These are phyloP conservation scores for Reticulascus tulasneorum DNA, from an alignment of 2,329 filamentous ascomycete species.

Conservation along the genomic window DNA sequence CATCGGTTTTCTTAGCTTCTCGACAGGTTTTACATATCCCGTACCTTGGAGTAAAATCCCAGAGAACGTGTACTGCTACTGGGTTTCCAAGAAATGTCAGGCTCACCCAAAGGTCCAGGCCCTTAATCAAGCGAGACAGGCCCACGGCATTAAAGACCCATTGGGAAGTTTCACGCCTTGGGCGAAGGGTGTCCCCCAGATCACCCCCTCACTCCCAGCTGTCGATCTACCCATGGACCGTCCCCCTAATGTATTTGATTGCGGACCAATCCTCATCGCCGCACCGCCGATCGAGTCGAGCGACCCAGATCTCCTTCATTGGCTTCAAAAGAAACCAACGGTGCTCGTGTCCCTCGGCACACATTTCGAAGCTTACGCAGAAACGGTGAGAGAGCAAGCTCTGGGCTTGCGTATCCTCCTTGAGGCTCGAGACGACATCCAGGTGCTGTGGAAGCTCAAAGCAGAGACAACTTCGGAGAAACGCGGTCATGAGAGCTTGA, in stretches of 20 bases:
- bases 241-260: too few relatives aligned
- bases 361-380: conserved; percentile 24
- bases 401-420: conserved; percentile 31
- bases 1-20: too few relatives aligned
- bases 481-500: neutral
- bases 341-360: conserved; percentile 45
- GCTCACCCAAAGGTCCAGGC: conserved; percentile 1
- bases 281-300: conserved; percentile 28
- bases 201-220: too few relatives aligned
- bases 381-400: conserved; percentile 35
- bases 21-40: too few relatives aligned
- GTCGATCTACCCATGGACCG: too few relatives aligned
- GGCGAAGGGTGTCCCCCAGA: too few relatives aligned
- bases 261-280: conserved; percentile 43
- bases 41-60: conserved; percentile 38
- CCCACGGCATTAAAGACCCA: conserved; percentile 19
- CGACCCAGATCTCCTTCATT: conserved; percentile 37
- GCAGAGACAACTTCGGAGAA: neutral
- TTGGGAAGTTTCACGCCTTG: too few relatives aligned
- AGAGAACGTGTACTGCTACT: conserved; percentile 34
- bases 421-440: conserved; percentile 10
- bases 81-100: too few relatives aligned
- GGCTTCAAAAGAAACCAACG: conserved; percentile 37
- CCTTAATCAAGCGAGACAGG: too few relatives aligned
- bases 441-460: conserved; percentile 32